Evolutionary conservation across 2,329 filamentous ascomycete genomes (phyloP).

Genomic region (Exophiala sideris): DNA sequence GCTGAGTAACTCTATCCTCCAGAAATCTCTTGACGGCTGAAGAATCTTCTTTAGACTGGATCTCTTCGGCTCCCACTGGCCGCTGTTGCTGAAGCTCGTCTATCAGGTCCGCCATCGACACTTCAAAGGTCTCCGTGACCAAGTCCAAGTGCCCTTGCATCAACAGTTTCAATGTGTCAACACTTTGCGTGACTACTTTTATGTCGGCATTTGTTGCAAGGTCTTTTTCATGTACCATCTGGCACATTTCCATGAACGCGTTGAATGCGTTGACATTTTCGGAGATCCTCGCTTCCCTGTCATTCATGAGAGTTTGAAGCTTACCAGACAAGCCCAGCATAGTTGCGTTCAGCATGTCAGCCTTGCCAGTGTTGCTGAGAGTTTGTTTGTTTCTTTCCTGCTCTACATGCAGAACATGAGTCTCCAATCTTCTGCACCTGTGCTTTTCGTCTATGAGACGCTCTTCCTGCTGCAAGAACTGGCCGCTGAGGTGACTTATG

Average conservation of each 20-base stretch:
- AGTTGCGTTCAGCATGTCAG: neutral
- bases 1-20: too few species aligned
- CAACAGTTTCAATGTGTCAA: neutral
- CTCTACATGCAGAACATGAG: conserved; percentile 17
- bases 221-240: conserved; percentile 1
- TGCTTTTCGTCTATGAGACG: conserved; percentile 13
- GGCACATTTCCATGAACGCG: neutral
- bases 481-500: conserved; percentile 3
- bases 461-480: conserved; percentile 1
- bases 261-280: neutral
- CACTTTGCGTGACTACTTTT: neutral
- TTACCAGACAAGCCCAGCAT: conserved; percentile 1
- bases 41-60: too few species aligned
- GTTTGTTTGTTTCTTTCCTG: conserved; percentile 12
- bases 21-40: too few species aligned
- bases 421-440: conserved; percentile 17
- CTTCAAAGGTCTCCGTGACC: too few species aligned
- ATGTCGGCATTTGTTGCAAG: conserved; percentile 8
- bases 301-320: neutral
- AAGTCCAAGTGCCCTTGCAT: neutral
- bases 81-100: too few species aligned
- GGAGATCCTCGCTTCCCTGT: neutral
- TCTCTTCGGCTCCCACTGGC: too few species aligned
- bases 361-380: neutral
- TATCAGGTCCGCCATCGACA: too few species aligned